Evolutionary conservation across 2,329 filamentous ascomycete genomes (phyloP), one percentile per base, ranked within the genome.

Genomic region (Neonectria ditissima): DNA sequence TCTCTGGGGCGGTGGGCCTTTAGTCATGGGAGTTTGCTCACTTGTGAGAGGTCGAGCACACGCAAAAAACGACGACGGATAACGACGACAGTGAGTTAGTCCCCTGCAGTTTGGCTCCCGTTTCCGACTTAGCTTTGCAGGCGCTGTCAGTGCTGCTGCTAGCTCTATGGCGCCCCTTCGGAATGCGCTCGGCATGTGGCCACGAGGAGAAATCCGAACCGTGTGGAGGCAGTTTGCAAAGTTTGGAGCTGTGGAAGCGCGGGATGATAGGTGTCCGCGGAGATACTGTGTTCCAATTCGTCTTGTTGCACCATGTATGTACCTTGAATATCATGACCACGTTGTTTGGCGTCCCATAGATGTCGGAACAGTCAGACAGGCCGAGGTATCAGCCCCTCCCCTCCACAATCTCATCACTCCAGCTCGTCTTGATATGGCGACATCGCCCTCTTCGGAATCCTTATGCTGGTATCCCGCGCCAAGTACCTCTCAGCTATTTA

Each of bases 21-120:
- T 72, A 61, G 71, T 73, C 71, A 73, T 72, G 55, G 45, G 28
- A 53, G 68, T 70, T 73, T 62, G 48, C 59, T 60, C 39, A 20
- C 39, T 16, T 65, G 43, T 73, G 54, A 73, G 69, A 73, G 71
- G 71, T 43, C 41, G 41, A 44, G 32, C 20, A 59, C 18, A 20
- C 28, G 16, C 41, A 13, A n/a, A 32, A 32, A 32, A 32, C n/a
- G 26, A 30, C 28, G 47, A 8, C 16, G 28, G 28, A 30, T 50
- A 30, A 30, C 45, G 45, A 30, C 24, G 44, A 48, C 48, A n/a
- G n/a, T n/a, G 22, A 22, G 22, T 9, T 6, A 47, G 18, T 26
- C 26, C 4, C 13, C 11, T 48, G 44, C 44, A 24, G 44, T 50
- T 34, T 32, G 16, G n/a, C 28, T 14, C 47, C 47, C 26, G 47